Conservation (phyloP, 176 grass and related monocot genomes). For the Olyra latifolia region DNA sequence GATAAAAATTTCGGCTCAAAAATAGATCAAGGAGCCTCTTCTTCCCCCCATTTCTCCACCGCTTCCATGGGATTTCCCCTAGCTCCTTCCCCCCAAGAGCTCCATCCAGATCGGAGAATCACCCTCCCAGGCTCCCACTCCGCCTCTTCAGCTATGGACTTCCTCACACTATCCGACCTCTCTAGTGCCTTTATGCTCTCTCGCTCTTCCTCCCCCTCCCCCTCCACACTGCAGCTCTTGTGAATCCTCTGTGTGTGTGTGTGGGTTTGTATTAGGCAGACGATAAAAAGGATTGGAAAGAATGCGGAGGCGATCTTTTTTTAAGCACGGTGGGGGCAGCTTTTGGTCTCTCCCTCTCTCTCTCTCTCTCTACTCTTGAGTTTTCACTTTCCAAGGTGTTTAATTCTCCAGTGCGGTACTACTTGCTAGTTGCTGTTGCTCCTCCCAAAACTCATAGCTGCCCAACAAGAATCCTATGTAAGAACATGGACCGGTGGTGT, state of each 20-base stretch:
- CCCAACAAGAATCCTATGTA: slow-evolving; percentile 48
- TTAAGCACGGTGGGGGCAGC: slow-evolving; percentile 38
- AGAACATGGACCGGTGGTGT: not conserved
- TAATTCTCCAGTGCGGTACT: slow-evolving; percentile 23
- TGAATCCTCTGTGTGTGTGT: slow-evolving; percentile 30
- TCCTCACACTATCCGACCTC: not conserved
- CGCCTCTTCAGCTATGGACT: slow-evolving; percentile 11
- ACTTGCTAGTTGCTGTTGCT: not conserved
- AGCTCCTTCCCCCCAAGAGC: not conserved
- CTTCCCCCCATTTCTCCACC: not conserved
- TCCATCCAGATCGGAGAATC: slow-evolving; percentile 40
- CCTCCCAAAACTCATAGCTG: slow-evolving; percentile 28
- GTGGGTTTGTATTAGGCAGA: slow-evolving; percentile 17
- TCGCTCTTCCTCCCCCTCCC: slow-evolving; percentile 1
- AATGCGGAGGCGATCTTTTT: slow-evolving; percentile 23
- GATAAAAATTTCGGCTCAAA: not conserved
- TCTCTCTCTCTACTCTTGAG: not conserved
- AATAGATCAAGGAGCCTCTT: slow-evolving; percentile 32
- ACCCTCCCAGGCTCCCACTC: slow-evolving; percentile 2
- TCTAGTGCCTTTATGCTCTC: not conserved
- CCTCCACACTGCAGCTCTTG: slow-evolving; percentile 10
- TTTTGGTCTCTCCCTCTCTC: not conserved
- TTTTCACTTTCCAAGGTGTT: slow-evolving; percentile 49
- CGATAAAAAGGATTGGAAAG: slow-evolving; percentile 36
- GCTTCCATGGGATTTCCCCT: slow-evolving; percentile 23